Percentiles rank a stretch among this genome's conserved stretches.
phyloP scores from a whole-genome alignment of 352 stramenopile genomes.

The Globisporangium uncinulatum region DNA sequence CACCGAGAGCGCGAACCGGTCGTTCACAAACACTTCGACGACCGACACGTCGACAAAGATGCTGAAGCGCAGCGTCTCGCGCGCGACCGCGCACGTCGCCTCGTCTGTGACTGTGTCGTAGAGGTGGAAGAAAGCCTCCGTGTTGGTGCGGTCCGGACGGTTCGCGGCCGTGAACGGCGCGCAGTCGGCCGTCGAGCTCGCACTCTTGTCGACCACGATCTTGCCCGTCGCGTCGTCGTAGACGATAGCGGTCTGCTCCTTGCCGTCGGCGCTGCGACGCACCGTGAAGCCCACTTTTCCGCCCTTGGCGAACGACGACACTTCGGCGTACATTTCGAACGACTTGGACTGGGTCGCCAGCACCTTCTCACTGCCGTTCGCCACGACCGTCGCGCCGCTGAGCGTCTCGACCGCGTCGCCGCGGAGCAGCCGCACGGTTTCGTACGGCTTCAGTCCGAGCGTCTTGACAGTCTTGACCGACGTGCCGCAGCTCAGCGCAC shows the following conservation, averaged over 20 bases:
- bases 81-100: constrained; percentile 25
- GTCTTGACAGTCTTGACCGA: constrained; percentile 66
- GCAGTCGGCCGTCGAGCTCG: constrained; percentile 42
- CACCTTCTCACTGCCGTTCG: constrained; percentile 17
- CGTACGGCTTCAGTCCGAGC: constrained; percentile 36
- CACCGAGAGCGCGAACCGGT: constrained; percentile 53
- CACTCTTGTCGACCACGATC: constrained; percentile 49
- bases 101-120: constrained; percentile 38
- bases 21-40: constrained; percentile 70
- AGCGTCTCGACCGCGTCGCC: constrained; percentile 34
- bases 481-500: constrained; percentile 20
- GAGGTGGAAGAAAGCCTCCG: constrained; percentile 52
- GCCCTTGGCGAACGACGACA: constrained; percentile 49
- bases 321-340: constrained; percentile 32
- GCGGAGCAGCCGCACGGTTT: constrained; percentile 41
- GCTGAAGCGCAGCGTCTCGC: constrained; percentile 49
- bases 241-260: constrained; percentile 52
- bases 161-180: constrained; percentile 31
- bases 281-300: constrained; percentile 54
- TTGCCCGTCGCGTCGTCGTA: constrained; percentile 61
- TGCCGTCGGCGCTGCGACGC: constrained; percentile 30
- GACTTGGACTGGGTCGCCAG: constrained; percentile 12
- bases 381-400: constrained; percentile 15
- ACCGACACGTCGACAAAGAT: constrained; percentile 69
- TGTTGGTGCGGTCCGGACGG: constrained; percentile 25